Conservation (phyloP, 306 rosid genomes). For the Ochetophila trinervis region DNA sequence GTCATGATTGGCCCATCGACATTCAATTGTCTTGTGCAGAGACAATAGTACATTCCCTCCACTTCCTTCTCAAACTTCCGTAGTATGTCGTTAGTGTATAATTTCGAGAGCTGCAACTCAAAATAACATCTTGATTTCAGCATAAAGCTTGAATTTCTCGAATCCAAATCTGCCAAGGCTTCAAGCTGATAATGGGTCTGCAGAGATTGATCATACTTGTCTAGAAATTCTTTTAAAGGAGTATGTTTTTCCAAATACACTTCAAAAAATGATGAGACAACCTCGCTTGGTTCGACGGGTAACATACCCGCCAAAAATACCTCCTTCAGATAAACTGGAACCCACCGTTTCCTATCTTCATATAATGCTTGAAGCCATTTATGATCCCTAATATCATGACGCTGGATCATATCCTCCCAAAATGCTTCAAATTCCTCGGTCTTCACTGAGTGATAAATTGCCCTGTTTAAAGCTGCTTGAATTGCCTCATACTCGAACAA, state of each 20-base stretch:
- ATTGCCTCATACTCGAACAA: constrained; percentile 43
- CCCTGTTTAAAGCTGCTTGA: constrained; percentile 36
- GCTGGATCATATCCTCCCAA: constrained; percentile 69
- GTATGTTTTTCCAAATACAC: constrained; percentile 42
- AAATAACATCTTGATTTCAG: constrained; percentile 46
- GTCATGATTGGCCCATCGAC: constrained; percentile 51
- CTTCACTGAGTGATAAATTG: constrained; percentile 53
- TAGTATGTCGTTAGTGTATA: constrained; percentile 50
- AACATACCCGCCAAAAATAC: constrained; percentile 58
- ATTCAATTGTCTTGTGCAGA: constrained; percentile 44
- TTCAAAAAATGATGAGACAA: constrained; percentile 38
- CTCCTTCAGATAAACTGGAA: constrained; percentile 57
- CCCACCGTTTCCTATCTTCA: constrained; percentile 64
- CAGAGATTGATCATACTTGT: constrained; percentile 49
- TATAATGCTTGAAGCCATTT: constrained; percentile 62
- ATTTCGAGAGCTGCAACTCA: constrained; percentile 57
- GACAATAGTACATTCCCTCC: constrained; percentile 59
- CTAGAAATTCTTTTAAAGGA: constrained; percentile 48
- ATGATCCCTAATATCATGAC: constrained; percentile 42
- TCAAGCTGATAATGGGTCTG: constrained; percentile 50
- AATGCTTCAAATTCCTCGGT: constrained; percentile 56
- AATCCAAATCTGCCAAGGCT: constrained; percentile 59
- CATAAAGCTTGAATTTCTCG: constrained; percentile 40
- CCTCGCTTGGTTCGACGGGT: constrained; percentile 43
- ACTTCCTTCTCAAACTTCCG: constrained; percentile 54